Evolutionary conservation across 2,329 filamentous ascomycete species (phyloP).

Genomic region (Penicillium griseofulvum): DNA sequence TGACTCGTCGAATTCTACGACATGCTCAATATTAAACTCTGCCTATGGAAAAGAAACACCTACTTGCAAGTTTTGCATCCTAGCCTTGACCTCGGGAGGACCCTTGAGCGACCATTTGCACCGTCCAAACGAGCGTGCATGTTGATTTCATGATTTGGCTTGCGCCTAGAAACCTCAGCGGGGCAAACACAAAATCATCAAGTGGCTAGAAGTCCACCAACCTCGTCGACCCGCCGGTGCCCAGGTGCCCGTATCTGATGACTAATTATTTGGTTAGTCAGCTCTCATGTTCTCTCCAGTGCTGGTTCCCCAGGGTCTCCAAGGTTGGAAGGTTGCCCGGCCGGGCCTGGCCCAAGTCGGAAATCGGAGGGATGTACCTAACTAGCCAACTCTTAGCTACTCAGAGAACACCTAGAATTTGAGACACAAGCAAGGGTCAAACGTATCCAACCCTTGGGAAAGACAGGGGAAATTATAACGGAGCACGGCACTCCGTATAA

Average conservation of each 20-base stretch:
- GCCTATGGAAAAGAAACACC: constrained; percentile 1
- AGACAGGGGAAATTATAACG: too few species aligned
- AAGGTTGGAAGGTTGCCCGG: too few species aligned
- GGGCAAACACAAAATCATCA: background rate
- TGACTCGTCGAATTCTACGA: constrained; percentile 31
- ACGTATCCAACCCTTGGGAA: background rate
- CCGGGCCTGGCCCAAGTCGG: too few species aligned
- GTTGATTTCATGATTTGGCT: background rate
- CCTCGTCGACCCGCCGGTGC: background rate
- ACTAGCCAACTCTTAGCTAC: background rate
- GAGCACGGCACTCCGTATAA: background rate
- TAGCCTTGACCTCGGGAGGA: constrained; percentile 20
- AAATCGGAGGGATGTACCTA: background rate
- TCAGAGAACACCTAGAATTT: background rate
- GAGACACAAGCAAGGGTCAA: background rate
- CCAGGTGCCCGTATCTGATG: too few species aligned
- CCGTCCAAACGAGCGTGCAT: background rate
- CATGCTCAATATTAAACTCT: constrained; percentile 1
- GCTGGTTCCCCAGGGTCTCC: too few species aligned
- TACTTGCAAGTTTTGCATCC: constrained; percentile 38
- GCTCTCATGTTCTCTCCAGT: too few species aligned
- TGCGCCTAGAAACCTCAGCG: background rate
- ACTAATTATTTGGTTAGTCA: background rate
- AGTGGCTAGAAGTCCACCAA: background rate
- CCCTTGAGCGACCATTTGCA: background rate